Evolutionary conservation across 371 early-diverging fungal genomes (phyloP), one percentile per base, ranked within the genome.

Genomic region (Rhizopus arrhizus): DNA sequence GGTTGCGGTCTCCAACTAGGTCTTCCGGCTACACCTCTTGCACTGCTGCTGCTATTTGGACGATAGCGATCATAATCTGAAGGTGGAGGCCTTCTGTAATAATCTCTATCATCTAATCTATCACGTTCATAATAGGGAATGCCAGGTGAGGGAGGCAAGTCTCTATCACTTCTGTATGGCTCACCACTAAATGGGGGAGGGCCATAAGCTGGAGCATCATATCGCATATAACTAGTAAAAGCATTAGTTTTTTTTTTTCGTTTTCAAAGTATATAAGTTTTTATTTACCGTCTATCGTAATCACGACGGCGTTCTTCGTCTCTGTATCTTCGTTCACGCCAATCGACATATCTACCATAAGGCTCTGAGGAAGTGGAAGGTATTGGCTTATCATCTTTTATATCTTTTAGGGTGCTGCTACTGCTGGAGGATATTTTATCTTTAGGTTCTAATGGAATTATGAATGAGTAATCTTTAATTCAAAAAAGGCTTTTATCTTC

Each of bases 271-370:
- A 41, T 32, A 41, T 58, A n/a, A 47, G 41, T 41, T 10, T 31
- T 42, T 15, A 3, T 34, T 32, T 31, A 6, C 32, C 78, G 56
- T 53, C 74, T 61, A 52, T 80, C 80, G 43, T 75, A 71, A 31
- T 77, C 80, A 49, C 80, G 65, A 29, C 80, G 73, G 28, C 79
- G 70, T 28, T 79, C 79, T 35, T 80, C 80, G n/a, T 77, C 77
- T 38, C 75, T 56, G 46, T 70, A 77, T 43, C 77, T 59, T 49
- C 79, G 62, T 15, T 72, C 74, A 48, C 74, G 77, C 73, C 77
- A 77, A 49, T 80, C 80, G 38, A 57, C 58, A 40, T 79, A 73
- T n/a, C 77, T 64, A n/a, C 58, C 45, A 35, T 72, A 58, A 50
- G 59, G 33, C 45, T 53, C 22, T 48, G 48, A 15, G 12, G 48